Evolutionary conservation across 2,329 filamentous ascomycete genomes (phyloP), one percentile per base, ranked within the genome.

Genomic region (Trichoderma atrobrunneum): DNA sequence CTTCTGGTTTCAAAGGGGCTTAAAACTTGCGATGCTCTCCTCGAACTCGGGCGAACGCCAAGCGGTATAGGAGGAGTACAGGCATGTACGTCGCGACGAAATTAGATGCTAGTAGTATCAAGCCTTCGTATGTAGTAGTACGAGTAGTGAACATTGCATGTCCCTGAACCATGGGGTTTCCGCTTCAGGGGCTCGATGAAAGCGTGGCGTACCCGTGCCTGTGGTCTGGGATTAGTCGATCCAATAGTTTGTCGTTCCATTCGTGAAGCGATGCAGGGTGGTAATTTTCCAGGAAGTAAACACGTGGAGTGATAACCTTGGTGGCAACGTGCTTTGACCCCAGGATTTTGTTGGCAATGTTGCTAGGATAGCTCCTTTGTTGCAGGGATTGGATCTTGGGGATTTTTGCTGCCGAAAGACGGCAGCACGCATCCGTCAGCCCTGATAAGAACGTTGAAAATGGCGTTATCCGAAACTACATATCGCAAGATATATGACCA

Each of bases 311-410:
- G 65, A 59, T 18, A 21, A 21, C 24, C 21, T 57, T 67, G 64
- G 64, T 54, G 32, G 64, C 51, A 68, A 68, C 34, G 65, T 59
- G 65, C 54, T 18, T 26, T 43, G 51, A 36, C 64, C 30, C 65
- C 65, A 59, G 54, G 34, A 59, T 24, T 21, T 67, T 59, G 65
- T 7, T 68, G 51, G 51, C 39, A 39, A 7, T 30, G 34, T 18
- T 26, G 51, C 48, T 30, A 14, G 48, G 48, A 56, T 28, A 16
- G 48, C 21, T 14, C 34, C n/a, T 54, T 54, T 64, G 34, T 21
- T 65, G 18, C 62, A 54, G 39, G 28, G 62, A 30, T 54, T 48
- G 62, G 28, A 51, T 21, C 28, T 64, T 65, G 62, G 28, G 62
- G 28, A 24, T 56, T 34, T 54, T 56, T 34, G 26, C 16, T 54